phyloP scores from a whole-genome alignment of 2,329 filamentous ascomycete genomes.

The Phyllosticta citrichinensis region DNA sequence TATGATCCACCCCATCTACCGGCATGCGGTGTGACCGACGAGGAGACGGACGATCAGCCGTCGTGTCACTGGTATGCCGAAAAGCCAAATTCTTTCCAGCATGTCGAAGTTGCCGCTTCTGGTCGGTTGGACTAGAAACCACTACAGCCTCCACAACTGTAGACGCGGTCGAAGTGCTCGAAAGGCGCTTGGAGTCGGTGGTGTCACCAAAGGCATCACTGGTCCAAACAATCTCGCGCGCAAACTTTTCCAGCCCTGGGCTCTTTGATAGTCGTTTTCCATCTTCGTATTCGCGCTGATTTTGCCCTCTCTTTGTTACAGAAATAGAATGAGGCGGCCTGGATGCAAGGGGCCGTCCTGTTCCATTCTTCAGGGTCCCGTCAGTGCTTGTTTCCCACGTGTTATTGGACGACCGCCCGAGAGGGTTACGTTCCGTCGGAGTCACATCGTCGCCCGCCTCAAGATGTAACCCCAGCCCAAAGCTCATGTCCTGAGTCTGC shows the following conservation, averaged over 20 bases:
- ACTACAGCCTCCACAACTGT: constrained; percentile 47
- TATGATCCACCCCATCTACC: constrained; percentile 31
- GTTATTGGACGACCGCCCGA: background rate
- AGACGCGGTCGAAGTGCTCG: constrained; percentile 42
- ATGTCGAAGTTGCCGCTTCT: constrained; percentile 41
- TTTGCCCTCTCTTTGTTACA: constrained; percentile 18
- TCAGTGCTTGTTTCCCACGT: constrained; percentile 3
- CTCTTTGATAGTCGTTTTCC: constrained; percentile 16
- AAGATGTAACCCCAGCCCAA: constrained; percentile 27
- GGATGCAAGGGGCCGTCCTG: constrained; percentile 18
- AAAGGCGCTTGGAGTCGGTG: constrained; percentile 34
- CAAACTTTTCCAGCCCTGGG: constrained; percentile 38
- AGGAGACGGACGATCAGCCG: constrained; percentile 31
- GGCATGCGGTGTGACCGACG: constrained; percentile 37
- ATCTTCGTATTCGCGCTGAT: background rate
- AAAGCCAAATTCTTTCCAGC: constrained; percentile 44
- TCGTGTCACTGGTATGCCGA: constrained; percentile 30
- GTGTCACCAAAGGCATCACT: constrained; percentile 21
- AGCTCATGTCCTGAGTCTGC: constrained; percentile 12
- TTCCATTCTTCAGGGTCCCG: constrained; percentile 34
- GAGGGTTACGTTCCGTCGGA: constrained; percentile 18
- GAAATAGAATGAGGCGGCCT: background rate
- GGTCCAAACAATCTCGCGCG: constrained; percentile 42
- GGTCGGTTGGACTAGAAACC: constrained; percentile 38
- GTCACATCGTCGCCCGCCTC: constrained; percentile 23